Evolutionary conservation across 2,329 filamentous ascomycete species (phyloP).

Genomic region (Penicillium sp.): DNA sequence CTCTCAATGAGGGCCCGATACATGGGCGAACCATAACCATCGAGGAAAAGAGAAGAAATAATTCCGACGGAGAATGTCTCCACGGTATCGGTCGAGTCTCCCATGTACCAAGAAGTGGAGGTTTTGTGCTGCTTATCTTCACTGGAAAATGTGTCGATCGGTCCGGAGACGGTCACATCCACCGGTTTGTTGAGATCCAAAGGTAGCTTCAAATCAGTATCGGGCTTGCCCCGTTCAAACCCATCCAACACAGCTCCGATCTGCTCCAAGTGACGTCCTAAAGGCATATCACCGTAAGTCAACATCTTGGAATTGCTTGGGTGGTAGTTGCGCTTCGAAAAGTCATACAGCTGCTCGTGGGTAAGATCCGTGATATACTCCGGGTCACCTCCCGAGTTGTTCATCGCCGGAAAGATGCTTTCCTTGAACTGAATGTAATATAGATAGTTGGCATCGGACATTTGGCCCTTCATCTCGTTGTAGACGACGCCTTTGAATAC

Average conservation of each 20-base stretch:
- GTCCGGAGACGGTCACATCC: constrained; percentile 71
- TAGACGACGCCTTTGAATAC: constrained; percentile 98
- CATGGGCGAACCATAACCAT: constrained; percentile 91
- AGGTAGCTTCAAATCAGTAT: constrained; percentile 73
- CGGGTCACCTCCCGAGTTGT: constrained; percentile 96
- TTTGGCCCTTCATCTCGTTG: constrained; percentile 99
- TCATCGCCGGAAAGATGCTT: constrained; percentile 86
- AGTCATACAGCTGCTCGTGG: constrained; percentile 81
- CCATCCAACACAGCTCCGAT: constrained; percentile 70
- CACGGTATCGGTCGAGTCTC: constrained; percentile 75
- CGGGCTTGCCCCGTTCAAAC: constrained; percentile 69
- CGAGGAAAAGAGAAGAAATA: constrained; percentile 79
- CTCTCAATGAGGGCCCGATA: constrained; percentile 87
- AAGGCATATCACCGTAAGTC: constrained; percentile 90
- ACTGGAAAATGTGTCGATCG: constrained; percentile 81
- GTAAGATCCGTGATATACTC: constrained; percentile 95
- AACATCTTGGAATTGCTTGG: constrained; percentile 96
- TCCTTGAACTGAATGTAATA: constrained; percentile 96
- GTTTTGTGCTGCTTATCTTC: constrained; percentile 89
- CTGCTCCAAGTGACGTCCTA: constrained; percentile 76
- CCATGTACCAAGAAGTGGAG: constrained; percentile 88
- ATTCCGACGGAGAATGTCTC: constrained; percentile 87
- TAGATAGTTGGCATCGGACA: constrained; percentile 94
- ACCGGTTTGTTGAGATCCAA: constrained; percentile 69
- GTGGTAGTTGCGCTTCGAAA: constrained; percentile 92